These are phyloP conservation scores for Populus deltoides DNA, from an alignment of 345 rosid species.

Conservation along the genomic window DNA sequence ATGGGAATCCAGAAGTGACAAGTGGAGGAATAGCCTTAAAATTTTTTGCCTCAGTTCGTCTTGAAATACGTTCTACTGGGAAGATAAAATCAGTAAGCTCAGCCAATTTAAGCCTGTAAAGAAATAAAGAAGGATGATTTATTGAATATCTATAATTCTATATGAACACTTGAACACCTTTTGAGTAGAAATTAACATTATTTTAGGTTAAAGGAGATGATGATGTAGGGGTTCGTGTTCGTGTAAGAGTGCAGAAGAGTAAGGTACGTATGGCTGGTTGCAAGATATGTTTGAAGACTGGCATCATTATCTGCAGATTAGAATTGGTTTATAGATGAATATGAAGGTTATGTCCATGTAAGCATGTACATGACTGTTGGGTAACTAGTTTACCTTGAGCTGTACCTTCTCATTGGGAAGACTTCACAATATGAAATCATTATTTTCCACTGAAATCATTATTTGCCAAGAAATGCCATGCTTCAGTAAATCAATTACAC, in stretches of 20 bases:
- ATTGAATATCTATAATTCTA: no score
- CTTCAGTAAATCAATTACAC: not conserved
- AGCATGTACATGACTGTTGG: no score
- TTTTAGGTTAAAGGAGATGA: constrained; percentile 85
- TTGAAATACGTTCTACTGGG: constrained; percentile 89
- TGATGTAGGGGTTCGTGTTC: constrained; percentile 84
- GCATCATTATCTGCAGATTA: not conserved
- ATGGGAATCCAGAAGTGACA: constrained; percentile 97
- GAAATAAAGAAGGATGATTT: not conserved
- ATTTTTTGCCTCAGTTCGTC: constrained; percentile 91
- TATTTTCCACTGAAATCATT: not conserved
- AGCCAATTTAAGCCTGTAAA: constrained; percentile 9
- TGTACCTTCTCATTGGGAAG: no score
- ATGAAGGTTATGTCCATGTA: no score
- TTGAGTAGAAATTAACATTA: not conserved
- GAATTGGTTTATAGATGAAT: no score
- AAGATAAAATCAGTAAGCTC: constrained; percentile 93
- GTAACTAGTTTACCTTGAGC: no score
- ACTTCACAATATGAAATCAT: no score
- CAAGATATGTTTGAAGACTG: constrained; percentile 11
- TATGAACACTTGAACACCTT: not conserved
- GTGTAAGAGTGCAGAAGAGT: constrained; percentile 94
- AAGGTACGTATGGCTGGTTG: constrained; percentile 51
- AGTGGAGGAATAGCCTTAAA: constrained; percentile 96
- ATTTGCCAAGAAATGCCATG: not conserved